Base-by-base conservation (phyloP, 164 flowering plant genomes). In the Vitis rupestris region DNA sequence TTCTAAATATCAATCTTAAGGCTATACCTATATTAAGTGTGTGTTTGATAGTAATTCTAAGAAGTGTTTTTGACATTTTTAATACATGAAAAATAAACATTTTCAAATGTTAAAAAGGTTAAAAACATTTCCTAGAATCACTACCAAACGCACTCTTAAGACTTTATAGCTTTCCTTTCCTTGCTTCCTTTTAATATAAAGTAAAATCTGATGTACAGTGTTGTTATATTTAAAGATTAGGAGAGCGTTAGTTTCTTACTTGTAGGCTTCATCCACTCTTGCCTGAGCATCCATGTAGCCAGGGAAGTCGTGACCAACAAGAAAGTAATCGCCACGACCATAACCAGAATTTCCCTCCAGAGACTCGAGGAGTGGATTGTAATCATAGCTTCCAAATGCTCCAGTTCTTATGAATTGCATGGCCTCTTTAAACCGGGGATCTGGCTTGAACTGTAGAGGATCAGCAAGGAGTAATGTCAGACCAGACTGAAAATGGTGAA, bases 251-350 rank as follows among this genome's bases (percentile, higher is more conserved):
- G 50, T 27, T 13, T 71, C 90, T 85, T 90, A 93, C 99, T 91
- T 90, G 92, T 93, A 95, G 63, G 97, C 98, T 83, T 87, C 85
- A 74, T 95, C 98, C 23, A 95, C 99, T 75, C 69, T 84, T 68
- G 79, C 86, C 74, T 95, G 99, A 59, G 98, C 92, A 75, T 95
- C 97, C 83, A 95, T 80, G 81, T 95, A 95, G 76, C 92, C 76
- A 50, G 97, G 87, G 76, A 93, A 95, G 81, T 95, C 99, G 68
- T 90, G 80, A 62, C 99, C 98, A 65, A 95, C 98, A 64, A 95
- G 92, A 76, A 95, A 95, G 75, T 93, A 95, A 77, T 95, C 99
- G 44, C 97, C 99, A 30, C 94, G 96, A 11, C 98, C 99, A 76
- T 84, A 93, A 30, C 99, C 99, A 47, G 97, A 74, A 75, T 93